Percentiles rank a stretch among this genome's conserved stretches.
These are phyloP conservation scores for Metarhizium humberi DNA, from an alignment of 2,329 filamentous ascomycete genomes.

Conservation along the genomic window DNA sequence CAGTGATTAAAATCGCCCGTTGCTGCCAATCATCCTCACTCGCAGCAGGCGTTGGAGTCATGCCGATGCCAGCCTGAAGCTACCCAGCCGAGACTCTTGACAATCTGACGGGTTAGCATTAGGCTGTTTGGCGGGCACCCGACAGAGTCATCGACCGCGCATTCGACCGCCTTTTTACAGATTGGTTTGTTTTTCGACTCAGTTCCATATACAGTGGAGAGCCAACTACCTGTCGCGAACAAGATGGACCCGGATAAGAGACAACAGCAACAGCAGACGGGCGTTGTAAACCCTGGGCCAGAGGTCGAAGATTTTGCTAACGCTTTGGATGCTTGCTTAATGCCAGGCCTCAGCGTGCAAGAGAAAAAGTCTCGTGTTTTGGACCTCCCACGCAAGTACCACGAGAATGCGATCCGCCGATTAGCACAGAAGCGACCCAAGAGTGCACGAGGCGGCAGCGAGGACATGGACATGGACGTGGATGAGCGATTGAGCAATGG, in stretches of 20 bases:
- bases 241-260: conserved; percentile 3
- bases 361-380: conserved; percentile 59
- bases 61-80: conserved; percentile 6
- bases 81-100: not conserved
- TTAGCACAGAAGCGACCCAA: conserved; percentile 21
- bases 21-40: not conserved
- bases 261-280: conserved; percentile 7
- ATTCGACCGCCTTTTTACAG: not conserved
- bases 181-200: not conserved
- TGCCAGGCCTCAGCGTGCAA: conserved; percentile 34
- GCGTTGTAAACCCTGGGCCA: conserved; percentile 53
- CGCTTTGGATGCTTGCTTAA: conserved; percentile 65
- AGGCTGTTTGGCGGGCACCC: not conserved
- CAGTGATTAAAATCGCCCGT: too few species aligned
- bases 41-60: not conserved
- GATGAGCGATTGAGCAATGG: conserved; percentile 30
- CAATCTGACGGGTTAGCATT: not conserved
- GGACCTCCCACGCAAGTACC: conserved; percentile 49
- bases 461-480: conserved; percentile 46
- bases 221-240: not conserved
- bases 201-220: not conserved
- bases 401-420: conserved; percentile 38
- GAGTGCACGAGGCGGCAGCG: conserved; percentile 22
- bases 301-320: conserved; percentile 85
- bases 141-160: not conserved